Evolutionary conservation across 148 eudicot species (phyloP), one percentile per base, ranked within the genome.

Genomic region (Agrostemma githago): DNA sequence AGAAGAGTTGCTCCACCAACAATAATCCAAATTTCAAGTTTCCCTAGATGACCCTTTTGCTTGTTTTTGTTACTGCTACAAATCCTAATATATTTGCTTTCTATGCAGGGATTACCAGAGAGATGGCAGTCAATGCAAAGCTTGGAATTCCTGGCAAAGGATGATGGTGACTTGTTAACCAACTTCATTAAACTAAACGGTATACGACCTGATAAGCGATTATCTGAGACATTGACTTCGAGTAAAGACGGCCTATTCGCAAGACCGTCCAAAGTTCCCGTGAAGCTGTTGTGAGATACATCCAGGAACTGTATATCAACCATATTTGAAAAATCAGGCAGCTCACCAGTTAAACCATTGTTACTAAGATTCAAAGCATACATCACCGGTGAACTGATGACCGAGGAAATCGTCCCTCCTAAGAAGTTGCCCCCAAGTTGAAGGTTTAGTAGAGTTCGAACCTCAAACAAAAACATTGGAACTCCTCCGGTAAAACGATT

Each of bases 121-220:
- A 70, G 76, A 56, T 57, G 38, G 68, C 89, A 89, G 51, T 71
- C 67, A 6, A 82, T 19, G 67, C 92, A 92, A 42, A 89, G 88
- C 2, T 79, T 89, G 0, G 78, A 67, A 82, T 92, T 92, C 5
- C 86, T 89, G 3, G 67, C 6, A 41, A 92, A 89, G 2, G 89
- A 85, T 34, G 84, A 81, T 8, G 86, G 80, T 12, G 89, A 81
- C 44, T 57, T 44, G 60, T 65, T 79, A 16, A 86, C 57, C 26
- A 83, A 74, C 69, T 79, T 78, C 83, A 83, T 44, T 62, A 92
- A 72, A 26, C 71, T 8, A 39, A 59, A 62, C 3, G 94, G 97
- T 21, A 92, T 73, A 20, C 90, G 85, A 74, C 97, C 97, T 6
- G 80, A 62, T 38, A 92, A 92, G 67, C 26, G 58, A 78, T 92